Base-by-base conservation (phyloP, 768 basidiomycete genomes). In the Russula vinacea region DNA sequence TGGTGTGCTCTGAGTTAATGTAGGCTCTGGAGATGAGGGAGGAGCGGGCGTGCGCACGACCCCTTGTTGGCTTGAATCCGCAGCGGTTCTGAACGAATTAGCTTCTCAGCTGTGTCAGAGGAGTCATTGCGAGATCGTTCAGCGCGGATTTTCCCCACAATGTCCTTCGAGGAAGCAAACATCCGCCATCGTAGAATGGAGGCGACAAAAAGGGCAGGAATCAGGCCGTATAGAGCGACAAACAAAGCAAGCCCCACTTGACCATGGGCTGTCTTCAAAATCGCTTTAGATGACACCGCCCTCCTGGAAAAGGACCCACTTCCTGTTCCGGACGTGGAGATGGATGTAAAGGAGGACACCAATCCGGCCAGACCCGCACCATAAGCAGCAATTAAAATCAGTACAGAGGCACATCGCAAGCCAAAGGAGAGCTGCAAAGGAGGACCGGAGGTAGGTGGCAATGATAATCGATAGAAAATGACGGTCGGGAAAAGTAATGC, bases 221-320 rank as follows among this genome's bases (percentile, higher is more conserved):
- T 66, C 47, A 84, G 45, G 37, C 74, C 77, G 71, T 90, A 92
- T 24, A 91, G 74, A 44, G 78, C 79, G 45, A 83, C 63, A 71
- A 88, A 89, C 17, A 92, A 80, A 19, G 80, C 81, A 49, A 92
- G 75, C 39, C 88, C 87, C 1, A 81, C 85, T 71, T 79, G 78
- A 37, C 87, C 83, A 70, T 92, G 91, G 9, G 73, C 71, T 2
- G 90, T 91, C 63, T 75, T 77, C 51, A 91, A 78, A 63, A 75
- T 56, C 17, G 68, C 56, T 49, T 70, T 66, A 47, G 73, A 67
- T 14, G 76, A 71, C 16, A 66, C 56, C 52, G 75, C 71, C 52
- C 78, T 76, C 67, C 74, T 78, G 35, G 62, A 40, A 37, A 73
- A n/a, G 9, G 56, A 44, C 14, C 49, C 19, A 47, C 66, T 47